Percentiles rank a stretch among this genome's conserved stretches.
Conservation (phyloP, 2,329 filamentous ascomycete species). For the Penicillium sp. region DNA sequence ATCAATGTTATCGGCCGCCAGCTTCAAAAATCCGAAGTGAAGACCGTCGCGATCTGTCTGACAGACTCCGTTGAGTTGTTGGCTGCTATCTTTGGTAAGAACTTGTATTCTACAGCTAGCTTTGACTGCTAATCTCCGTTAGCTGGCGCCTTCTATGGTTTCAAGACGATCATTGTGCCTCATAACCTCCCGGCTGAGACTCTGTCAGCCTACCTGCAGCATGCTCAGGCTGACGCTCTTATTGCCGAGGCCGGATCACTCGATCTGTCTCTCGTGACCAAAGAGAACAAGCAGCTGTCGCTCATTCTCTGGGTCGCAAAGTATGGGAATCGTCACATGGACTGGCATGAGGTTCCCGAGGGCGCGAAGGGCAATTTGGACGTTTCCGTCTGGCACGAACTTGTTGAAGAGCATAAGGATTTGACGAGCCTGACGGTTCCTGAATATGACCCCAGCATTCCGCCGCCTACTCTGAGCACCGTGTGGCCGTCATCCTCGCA, state of each 20-base stretch:
- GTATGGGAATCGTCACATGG: conserved; percentile 82
- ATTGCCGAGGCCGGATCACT: conserved; percentile 83
- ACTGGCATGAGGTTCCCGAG: conserved; percentile 85
- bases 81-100: conserved; percentile 65
- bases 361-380: conserved; percentile 69
- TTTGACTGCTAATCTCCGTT: not conserved
- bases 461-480: conserved; percentile 44
- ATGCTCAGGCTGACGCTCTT: conserved; percentile 71
- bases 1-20: conserved; percentile 84
- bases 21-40: conserved; percentile 61
- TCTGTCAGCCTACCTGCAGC: conserved; percentile 66
- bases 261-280: conserved; percentile 67
- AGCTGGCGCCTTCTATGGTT: conserved; percentile 83
- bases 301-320: conserved; percentile 91
- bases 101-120: not conserved
- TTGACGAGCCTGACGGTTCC: conserved; percentile 61
- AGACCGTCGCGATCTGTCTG: conserved; percentile 80
- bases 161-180: conserved; percentile 78
- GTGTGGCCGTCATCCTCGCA: conserved; percentile 39
- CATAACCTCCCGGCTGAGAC: conserved; percentile 68
- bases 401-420: conserved; percentile 65
- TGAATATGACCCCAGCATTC: conserved; percentile 50
- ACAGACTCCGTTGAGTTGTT: conserved; percentile 91
- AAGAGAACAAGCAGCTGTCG: conserved; percentile 64
- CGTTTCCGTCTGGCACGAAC: conserved; percentile 88